Evolutionary conservation across 2,329 filamentous ascomycete genomes (phyloP), one percentile per base, ranked within the genome.

Genomic region (Apiospora pterosperma): DNA sequence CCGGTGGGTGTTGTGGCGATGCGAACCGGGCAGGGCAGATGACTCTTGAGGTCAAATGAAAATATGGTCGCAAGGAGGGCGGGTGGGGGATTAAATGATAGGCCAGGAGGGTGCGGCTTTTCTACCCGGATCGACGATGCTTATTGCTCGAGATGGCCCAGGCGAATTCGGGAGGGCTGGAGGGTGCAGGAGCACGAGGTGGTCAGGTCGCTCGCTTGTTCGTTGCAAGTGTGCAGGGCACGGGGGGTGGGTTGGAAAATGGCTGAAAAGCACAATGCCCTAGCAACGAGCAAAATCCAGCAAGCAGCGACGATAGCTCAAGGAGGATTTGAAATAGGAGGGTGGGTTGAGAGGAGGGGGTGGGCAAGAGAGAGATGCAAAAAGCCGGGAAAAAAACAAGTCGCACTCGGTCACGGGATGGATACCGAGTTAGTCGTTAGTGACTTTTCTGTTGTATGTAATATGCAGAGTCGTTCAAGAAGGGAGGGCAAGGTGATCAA

Each of bases 161-260:
- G 39, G 60, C 39, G 60, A 34, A 36, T 39, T 36, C 41, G 60
- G 60, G 31, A 42, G 60, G 28, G 60, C n/a, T 41, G 59, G 59
- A 34, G 25, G n/a, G 60, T 62, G 39, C 38, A 42, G 39, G 60
- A 42, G 60, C 39, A 36, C 28, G 60, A 62, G 39, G 39, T 62
- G 60, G 36, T 62, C 38, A 34, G 31, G 25, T 42, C 38, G 38
- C 39, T 62, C 39, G 60, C 60, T 62, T 62, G 60, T 42, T 52
- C 39, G 60, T n/a, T 62, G 60, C 39, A 44, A 41, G 59, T 39
- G 58, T 60, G 58, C 58, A 60, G 58, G 34, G 58, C 58, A 60
- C n/a, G 39, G 31, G 39, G 28, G 19, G 25, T 21, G n/a, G 38
- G 36, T 42, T 39, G 41, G 60, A 36, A 34, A 55, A 55, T 55